These are phyloP conservation scores for Atkinsonella texensis DNA, from an alignment of 2,329 filamentous ascomycete genomes.

Conservation along the genomic window DNA sequence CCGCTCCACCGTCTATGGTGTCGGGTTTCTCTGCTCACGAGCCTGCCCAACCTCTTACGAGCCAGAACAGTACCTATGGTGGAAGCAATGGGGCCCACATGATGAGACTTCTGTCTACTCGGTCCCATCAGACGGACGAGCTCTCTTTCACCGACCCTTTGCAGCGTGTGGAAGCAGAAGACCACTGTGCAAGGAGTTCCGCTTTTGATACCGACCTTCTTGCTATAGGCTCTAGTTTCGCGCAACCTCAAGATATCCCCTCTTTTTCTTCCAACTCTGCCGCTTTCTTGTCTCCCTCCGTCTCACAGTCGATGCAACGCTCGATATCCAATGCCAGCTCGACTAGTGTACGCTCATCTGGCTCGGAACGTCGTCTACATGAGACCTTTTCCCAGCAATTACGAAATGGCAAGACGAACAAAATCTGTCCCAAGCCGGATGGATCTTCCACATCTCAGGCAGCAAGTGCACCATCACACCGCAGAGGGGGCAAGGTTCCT, in stretches of 20 bases:
- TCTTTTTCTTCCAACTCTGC: slow-evolving; percentile 6
- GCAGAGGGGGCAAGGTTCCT: slow-evolving; percentile 31
- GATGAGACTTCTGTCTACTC: slow-evolving; percentile 25
- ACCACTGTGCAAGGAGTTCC: slow-evolving; percentile 17
- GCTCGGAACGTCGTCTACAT: slow-evolving; percentile 35
- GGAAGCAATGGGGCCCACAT: slow-evolving; percentile 22
- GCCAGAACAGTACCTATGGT: slow-evolving; percentile 29
- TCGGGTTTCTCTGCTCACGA: slow-evolving; percentile 28
- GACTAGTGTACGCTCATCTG: slow-evolving; percentile 30
- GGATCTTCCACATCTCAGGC: slow-evolving; percentile 2
- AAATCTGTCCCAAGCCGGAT: slow-evolving; percentile 34
- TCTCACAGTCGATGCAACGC: slow-evolving; percentile 29
- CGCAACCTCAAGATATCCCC: slow-evolving; percentile 17
- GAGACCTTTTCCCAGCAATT: slow-evolving; percentile 35
- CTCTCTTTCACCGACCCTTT: slow-evolving; percentile 13
- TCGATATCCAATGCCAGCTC: slow-evolving; percentile 33
- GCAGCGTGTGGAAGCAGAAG: slow-evolving; percentile 6
- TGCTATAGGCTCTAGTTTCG: slow-evolving; percentile 25
- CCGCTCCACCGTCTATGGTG: slow-evolving; percentile 28
- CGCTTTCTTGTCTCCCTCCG: not conserved
- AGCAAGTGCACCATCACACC: slow-evolving; percentile 12
- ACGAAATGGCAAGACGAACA: slow-evolving; percentile 25
- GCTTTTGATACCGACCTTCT: slow-evolving; percentile 20
- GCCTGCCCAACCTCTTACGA: slow-evolving; percentile 26
- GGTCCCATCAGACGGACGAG: slow-evolving; percentile 18